These are phyloP conservation scores for Graphium sp. DNA, from an alignment of 2,329 filamentous ascomycete genomes.

Conservation along the genomic window DNA sequence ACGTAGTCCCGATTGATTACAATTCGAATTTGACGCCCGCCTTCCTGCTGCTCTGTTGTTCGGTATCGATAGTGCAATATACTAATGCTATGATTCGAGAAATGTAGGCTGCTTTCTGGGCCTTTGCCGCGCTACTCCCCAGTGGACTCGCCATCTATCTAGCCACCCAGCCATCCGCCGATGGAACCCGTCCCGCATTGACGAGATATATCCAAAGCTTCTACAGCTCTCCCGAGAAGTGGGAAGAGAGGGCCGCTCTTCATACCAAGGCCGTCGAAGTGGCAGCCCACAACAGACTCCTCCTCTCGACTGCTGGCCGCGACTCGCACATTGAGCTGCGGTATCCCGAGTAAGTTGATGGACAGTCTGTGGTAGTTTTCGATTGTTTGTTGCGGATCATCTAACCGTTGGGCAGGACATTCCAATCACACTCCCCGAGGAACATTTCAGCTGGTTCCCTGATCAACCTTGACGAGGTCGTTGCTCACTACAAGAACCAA, in stretches of 20 bases:
- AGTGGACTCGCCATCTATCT: slow-evolving; percentile 28
- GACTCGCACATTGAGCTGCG: slow-evolving; percentile 32
- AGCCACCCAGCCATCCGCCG: slow-evolving; percentile 25
- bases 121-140: slow-evolving; percentile 25
- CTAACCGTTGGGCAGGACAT: slow-evolving; percentile 17
- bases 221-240: slow-evolving; percentile 27
- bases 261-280: slow-evolving; percentile 35
- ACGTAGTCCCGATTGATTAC: slow-evolving; percentile 15
- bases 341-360: slow-evolving; percentile 35
- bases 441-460: slow-evolving; percentile 39
- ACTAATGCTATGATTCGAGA: slow-evolving; percentile 3
- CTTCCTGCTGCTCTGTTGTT: slow-evolving; percentile 3
- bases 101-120: slow-evolving; percentile 30
- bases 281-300: slow-evolving; percentile 38
- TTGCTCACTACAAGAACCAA: slow-evolving; percentile 38
- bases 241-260: slow-evolving; percentile 33
- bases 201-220: slow-evolving; percentile 27
- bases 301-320: slow-evolving; percentile 28
- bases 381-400: neutral
- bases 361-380: neutral
- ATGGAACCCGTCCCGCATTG: slow-evolving; percentile 31
- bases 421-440: slow-evolving; percentile 30
- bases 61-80: neutral
- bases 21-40: slow-evolving; percentile 3
- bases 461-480: slow-evolving; percentile 34